Base-by-base conservation (phyloP, 768 basidiomycete species). In the Suillus subalutaceus region DNA sequence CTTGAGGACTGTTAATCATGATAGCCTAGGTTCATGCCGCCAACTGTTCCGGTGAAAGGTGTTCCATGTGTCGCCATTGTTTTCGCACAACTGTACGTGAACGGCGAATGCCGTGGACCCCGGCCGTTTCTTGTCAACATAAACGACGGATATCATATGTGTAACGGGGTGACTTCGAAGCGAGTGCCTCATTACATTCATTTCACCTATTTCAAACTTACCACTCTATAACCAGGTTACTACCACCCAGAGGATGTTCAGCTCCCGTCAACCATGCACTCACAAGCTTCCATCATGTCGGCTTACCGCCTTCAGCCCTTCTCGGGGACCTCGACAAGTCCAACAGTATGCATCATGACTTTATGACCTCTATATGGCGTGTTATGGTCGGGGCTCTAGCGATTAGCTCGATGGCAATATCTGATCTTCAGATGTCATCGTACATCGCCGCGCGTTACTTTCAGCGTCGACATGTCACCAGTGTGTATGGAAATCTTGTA, bases 11-110 rank as follows among this genome's bases (percentile, higher is more conserved):
- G 13, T 58, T 37, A 48, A 7, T 35, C 18, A 12, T 16, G 9
- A 7, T 32, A 20, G 56, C 18, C 13, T 43, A 83, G 83, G 67
- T 82, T 71, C 63, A 83, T 83, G 83, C 82, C 81, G 7, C 83
- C 82, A 0, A 83, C 82, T n/a, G 69, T 71, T 9, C 82, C 82
- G 2, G 63, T 66, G 18, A 71, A 67, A 3, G 76, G 78, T 9
- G 67, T 72, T 3, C 78, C 82, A 3, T 73, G 78, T 20, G 63
- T 84, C 13, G 80, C 76, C 12, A 64, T 84, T 46, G 82, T 85
- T 9, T 78, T 80, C 61, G 84, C 84, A 0, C 71, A 74, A 30
- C 70, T 81, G 5, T 66, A 82, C 5, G 78, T 81, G 10, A 63
- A 73, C 20, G 78, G 74, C 9, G 74, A 79, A 58, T 72, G 78